These are phyloP conservation scores for Huntiella bhutanensis DNA, from an alignment of 2,329 filamentous ascomycete species.

Conservation along the genomic window DNA sequence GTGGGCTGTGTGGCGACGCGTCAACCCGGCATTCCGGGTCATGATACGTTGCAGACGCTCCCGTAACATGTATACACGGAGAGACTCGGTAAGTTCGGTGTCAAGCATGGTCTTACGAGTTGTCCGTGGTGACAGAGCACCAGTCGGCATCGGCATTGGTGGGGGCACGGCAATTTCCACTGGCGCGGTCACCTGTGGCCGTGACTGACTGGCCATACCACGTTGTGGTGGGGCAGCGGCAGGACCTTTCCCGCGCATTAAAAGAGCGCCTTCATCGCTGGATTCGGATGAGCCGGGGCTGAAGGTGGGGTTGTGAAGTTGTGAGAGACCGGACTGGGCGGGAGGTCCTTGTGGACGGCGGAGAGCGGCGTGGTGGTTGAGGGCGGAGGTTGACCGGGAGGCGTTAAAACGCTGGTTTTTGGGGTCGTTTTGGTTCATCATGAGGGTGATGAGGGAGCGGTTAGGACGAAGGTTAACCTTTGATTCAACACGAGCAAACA, in stretches of 20 bases:
- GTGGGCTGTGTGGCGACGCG: slow-evolving; percentile 76
- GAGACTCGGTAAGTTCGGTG: slow-evolving; percentile 81
- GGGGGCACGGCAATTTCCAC: slow-evolving; percentile 49
- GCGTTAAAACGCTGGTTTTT: slow-evolving; percentile 46
- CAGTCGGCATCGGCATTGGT: slow-evolving; percentile 44
- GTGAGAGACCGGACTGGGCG: slow-evolving; percentile 1
- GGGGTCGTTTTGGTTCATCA: slow-evolving; percentile 63
- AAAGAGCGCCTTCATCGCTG: slow-evolving; percentile 42
- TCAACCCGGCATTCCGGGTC: slow-evolving; percentile 71
- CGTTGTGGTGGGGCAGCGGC: slow-evolving; percentile 20
- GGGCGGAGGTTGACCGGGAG: slow-evolving; percentile 46
- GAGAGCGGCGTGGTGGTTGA: slow-evolving; percentile 32
- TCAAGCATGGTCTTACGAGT: slow-evolving; percentile 90
- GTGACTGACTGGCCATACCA: slow-evolving; percentile 17
- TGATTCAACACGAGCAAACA: slow-evolving; percentile 86
- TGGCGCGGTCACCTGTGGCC: slow-evolving; percentile 42
- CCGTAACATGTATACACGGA: slow-evolving; percentile 81
- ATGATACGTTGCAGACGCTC: slow-evolving; percentile 89
- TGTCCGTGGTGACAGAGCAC: slow-evolving; percentile 72
- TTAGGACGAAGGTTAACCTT: slow-evolving; percentile 67
- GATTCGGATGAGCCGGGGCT: slow-evolving; percentile 36
- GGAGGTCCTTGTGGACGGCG: slow-evolving; percentile 26
- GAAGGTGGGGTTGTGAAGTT: slow-evolving; percentile 23
- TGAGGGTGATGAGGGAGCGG: slow-evolving; percentile 73
- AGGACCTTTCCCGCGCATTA: slow-evolving; percentile 36